Conservation (phyloP, 1,284 basidiomycete species). For the Phlebopus sp. region DNA sequence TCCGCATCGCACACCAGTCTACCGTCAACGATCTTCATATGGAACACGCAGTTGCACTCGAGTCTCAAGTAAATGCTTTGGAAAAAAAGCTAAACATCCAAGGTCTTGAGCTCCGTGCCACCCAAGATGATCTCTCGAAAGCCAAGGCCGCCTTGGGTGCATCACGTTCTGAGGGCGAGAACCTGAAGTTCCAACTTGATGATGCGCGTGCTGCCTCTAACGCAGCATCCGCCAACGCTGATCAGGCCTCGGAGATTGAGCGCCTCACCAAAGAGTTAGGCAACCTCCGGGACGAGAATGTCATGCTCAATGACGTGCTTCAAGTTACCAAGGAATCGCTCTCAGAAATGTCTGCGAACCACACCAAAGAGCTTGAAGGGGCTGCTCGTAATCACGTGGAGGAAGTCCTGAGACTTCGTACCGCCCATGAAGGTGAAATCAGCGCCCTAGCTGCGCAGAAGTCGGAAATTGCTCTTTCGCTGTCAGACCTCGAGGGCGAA, state of each 20-base stretch:
- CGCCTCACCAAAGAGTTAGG: slow-evolving; percentile 58
- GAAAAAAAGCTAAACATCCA: slow-evolving; percentile 65
- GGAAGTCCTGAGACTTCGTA: slow-evolving; percentile 61
- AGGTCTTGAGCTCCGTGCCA: slow-evolving; percentile 72
- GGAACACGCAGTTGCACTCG: slow-evolving; percentile 58
- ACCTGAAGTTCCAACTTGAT: slow-evolving; percentile 59
- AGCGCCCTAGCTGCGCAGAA: slow-evolving; percentile 52
- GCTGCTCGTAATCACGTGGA: slow-evolving; percentile 65
- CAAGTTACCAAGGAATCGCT: slow-evolving; percentile 68
- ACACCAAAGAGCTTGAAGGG: slow-evolving; percentile 68
- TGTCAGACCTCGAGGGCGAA: slow-evolving; percentile 75
- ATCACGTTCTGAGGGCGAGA: slow-evolving; percentile 52
- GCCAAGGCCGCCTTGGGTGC: slow-evolving; percentile 58
- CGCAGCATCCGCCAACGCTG: slow-evolving; percentile 40
- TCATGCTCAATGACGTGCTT: slow-evolving; percentile 58
- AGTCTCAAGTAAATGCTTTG: slow-evolving; percentile 52
- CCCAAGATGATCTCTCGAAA: slow-evolving; percentile 76
- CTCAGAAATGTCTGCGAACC: slow-evolving; percentile 63
- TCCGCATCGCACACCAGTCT: slow-evolving; percentile 58
- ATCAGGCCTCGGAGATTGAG: slow-evolving; percentile 53
- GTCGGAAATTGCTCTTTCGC: slow-evolving; percentile 52
- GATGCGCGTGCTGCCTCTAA: slow-evolving; percentile 46
- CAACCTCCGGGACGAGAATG: slow-evolving; percentile 38
- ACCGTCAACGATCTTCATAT: slow-evolving; percentile 58
- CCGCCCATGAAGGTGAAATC: slow-evolving; percentile 58